phyloP scores from a whole-genome alignment of 352 stramenopile species.

The Phytophthora cryptogea region DNA sequence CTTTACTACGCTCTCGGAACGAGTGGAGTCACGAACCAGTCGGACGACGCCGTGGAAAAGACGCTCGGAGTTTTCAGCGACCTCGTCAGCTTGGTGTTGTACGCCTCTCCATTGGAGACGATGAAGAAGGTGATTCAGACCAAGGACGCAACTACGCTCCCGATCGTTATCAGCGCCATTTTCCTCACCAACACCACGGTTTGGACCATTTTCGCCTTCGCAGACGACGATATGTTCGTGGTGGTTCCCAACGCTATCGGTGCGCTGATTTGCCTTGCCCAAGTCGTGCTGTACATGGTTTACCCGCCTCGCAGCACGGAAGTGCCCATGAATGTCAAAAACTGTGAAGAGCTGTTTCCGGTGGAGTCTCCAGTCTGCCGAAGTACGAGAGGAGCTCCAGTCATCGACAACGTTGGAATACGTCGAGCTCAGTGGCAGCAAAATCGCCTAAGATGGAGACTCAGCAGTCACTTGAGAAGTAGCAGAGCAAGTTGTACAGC shows the following conservation, averaged over 20 bases:
- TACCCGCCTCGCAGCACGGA: conserved; percentile 25
- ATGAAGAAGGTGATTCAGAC: conserved; percentile 27
- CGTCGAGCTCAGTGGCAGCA: no score
- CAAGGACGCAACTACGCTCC: conserved; percentile 39
- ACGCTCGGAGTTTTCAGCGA: conserved; percentile 29
- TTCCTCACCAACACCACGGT: conserved; percentile 32
- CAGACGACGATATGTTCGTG: conserved; percentile 43
- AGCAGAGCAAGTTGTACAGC: no score
- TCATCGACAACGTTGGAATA: no score
- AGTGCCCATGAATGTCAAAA: no score
- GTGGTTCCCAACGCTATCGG: conserved; percentile 35
- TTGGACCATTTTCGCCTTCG: conserved; percentile 40
- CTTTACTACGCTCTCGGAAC: conserved; percentile 29
- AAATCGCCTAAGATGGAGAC: no score
- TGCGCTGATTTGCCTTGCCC: conserved; percentile 23
- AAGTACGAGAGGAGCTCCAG: no score
- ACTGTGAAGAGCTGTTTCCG: no score
- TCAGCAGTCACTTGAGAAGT: no score
- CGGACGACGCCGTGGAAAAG: conserved; percentile 19
- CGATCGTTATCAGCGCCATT: conserved; percentile 40
- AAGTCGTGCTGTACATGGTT: conserved; percentile 33
- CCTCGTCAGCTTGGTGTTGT: conserved; percentile 19
- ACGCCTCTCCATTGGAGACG: conserved; percentile 25
- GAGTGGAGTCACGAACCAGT: conserved; percentile 33
- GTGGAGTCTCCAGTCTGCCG: no score